Evolutionary conservation across 164 flowering plant species (phyloP), one percentile per base, ranked within the genome.

Genomic region (Magnolia kwangsiensis): DNA sequence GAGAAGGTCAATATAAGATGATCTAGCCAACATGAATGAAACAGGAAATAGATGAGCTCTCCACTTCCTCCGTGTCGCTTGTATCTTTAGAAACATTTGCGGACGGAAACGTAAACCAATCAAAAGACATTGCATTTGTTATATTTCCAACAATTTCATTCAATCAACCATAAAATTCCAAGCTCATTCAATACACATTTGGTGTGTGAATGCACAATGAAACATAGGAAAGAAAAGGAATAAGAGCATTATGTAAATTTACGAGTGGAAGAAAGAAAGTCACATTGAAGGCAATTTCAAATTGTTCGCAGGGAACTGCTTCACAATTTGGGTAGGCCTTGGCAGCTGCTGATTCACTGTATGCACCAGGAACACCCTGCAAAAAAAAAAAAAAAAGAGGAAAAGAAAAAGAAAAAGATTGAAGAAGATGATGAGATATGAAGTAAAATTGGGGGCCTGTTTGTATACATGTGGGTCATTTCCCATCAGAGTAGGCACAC

Each of bases 261-360:
- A 37, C 45, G 7, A 37, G 45, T 37, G 45, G 21, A 61, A 61
- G 29, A 31, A n/a, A 70, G 75, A 29, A 21, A 74, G 51, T 83
- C 75, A 95, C 98, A 69, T 87, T 84, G 77, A 95, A 95, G 73
- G 94, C 95, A 20, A 87, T 84, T 19, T 95, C 98, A 63, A 93
- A 95, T 73, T 95, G 94, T 69, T 93, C 98, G 61, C 98, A 95
- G 9, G 98, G 96, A 72, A 96, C 94, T 0, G 95, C 87, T 88
- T 93, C 91, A 63, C 99, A 96, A 77, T 91, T 88, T 2, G 99
- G 98, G 67, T 92, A 96, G 0, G 98, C 99, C 84, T 92, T 96
- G 80, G 86, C 83, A 0, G 99, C 99, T 8, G 98, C 97, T 10
- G 91, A 88, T 77, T 96, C 98, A 79, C 99, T 96, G 81, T 87